Evolutionary conservation across 2,329 filamentous ascomycete species (phyloP).

Genomic region (Septoria linicola): DNA sequence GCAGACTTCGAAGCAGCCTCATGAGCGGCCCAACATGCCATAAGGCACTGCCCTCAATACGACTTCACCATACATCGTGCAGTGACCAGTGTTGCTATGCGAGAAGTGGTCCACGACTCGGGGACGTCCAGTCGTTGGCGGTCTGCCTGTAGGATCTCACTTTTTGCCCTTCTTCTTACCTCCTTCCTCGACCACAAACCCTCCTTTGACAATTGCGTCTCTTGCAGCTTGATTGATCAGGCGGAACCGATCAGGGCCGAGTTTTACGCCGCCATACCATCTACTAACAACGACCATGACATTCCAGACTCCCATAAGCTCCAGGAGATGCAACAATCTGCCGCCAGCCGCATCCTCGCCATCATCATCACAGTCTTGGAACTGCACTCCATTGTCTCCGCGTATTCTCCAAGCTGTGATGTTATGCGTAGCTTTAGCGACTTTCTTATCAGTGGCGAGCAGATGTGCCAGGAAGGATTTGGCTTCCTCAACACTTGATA

Average conservation of each 20-base stretch:
- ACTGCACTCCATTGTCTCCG: slow-evolving; percentile 51
- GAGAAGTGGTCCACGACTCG: too few relatives aligned
- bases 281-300: slow-evolving; percentile 88
- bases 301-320: slow-evolving; percentile 92
- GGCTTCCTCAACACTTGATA: slow-evolving; percentile 70
- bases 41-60: too few relatives aligned
- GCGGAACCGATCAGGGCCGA: slow-evolving; percentile 86
- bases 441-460: slow-evolving; percentile 76
- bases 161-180: slow-evolving; percentile 31
- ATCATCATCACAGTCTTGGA: slow-evolving; percentile 94
- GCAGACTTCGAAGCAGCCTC: too few relatives aligned
- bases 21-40: too few relatives aligned
- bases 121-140: too few relatives aligned
- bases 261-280: slow-evolving; percentile 90
- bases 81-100: too few relatives aligned
- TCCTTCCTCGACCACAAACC: slow-evolving; percentile 58
- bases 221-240: slow-evolving; percentile 84
- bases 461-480: slow-evolving; percentile 70
- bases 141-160: slow-evolving; percentile 2
- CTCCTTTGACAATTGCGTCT: slow-evolving; percentile 77
- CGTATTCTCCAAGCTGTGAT: slow-evolving; percentile 91
- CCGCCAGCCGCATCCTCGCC: slow-evolving; percentile 90
- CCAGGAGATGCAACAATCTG: slow-evolving; percentile 82
- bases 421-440: slow-evolving; percentile 87
- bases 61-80: too few relatives aligned